phyloP scores from a whole-genome alignment of 495 filamentous ascomycete species.

The Chaetomium fimeti region DNA sequence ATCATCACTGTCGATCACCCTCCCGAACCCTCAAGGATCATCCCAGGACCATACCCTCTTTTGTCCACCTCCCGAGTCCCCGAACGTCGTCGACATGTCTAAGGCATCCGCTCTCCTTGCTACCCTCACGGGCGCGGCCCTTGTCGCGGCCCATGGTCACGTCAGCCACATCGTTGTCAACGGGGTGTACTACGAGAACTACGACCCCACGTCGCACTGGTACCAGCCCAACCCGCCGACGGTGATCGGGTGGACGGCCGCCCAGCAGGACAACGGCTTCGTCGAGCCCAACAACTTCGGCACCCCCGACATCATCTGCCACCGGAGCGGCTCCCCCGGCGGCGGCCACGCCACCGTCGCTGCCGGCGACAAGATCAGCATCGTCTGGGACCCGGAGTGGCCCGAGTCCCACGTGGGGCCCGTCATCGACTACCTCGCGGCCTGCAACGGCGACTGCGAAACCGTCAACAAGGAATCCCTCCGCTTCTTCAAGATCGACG shows the following conservation, averaged over 20 bases:
- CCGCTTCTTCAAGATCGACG: slow-evolving; percentile 74
- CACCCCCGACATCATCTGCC: slow-evolving; percentile 53
- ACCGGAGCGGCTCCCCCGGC: slow-evolving; percentile 43
- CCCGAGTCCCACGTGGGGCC: slow-evolving; percentile 55
- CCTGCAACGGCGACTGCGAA: slow-evolving; percentile 68
- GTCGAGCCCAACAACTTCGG: slow-evolving; percentile 50
- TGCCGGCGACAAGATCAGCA: slow-evolving; percentile 44
- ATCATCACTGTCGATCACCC: slow-evolving; percentile 3
- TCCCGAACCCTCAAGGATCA: neutral
- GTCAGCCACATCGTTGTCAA: slow-evolving; percentile 60
- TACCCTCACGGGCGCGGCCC: slow-evolving; percentile 50
- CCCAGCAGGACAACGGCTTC: slow-evolving; percentile 60
- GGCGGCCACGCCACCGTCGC: slow-evolving; percentile 42
- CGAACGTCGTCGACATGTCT: slow-evolving; percentile 22
- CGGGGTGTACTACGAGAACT: slow-evolving; percentile 51
- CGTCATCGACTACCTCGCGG: slow-evolving; percentile 72
- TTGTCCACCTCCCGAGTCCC: neutral
- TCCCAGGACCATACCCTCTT: neutral
- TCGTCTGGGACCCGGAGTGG: slow-evolving; percentile 51
- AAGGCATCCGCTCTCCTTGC: slow-evolving; percentile 39
- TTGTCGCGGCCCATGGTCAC: slow-evolving; percentile 61
- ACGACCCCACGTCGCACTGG: slow-evolving; percentile 43
- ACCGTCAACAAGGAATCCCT: slow-evolving; percentile 62
- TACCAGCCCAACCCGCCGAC: slow-evolving; percentile 47
- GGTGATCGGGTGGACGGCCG: slow-evolving; percentile 55